Evolutionary conservation across 352 stramenopile species (phyloP).

Genomic region (Pythium brachiatum): DNA sequence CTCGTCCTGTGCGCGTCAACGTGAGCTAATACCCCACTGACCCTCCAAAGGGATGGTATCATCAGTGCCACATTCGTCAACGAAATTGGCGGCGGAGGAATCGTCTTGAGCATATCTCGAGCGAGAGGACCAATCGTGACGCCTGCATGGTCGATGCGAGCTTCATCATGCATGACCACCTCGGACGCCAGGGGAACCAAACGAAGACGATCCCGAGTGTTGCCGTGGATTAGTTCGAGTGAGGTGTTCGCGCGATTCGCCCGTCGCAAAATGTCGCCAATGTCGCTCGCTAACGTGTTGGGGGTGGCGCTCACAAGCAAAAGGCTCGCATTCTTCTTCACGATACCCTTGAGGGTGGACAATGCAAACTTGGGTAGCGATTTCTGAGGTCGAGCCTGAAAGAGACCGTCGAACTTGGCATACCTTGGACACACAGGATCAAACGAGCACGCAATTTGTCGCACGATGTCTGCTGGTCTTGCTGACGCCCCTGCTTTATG

Average conservation of each 20-base stretch:
- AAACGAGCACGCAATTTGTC: background rate
- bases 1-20: background rate
- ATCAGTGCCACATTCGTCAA: slow-evolving; percentile 15
- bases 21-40: background rate
- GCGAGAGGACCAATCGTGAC: background rate
- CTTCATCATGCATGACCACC: background rate
- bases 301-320: background rate
- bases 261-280: slow-evolving; percentile 2
- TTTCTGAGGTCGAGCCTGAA: background rate
- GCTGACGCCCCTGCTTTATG: background rate
- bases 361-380: background rate
- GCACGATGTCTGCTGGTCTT: background rate
- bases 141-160: too few relatives aligned
- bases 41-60: slow-evolving; percentile 19
- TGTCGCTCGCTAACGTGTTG: background rate
- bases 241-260: background rate
- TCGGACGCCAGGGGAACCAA: slow-evolving; percentile 1
- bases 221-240: background rate
- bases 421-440: background rate
- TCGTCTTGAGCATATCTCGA: background rate
- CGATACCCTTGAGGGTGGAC: slow-evolving; percentile 6
- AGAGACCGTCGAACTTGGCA: slow-evolving; percentile 13
- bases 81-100: slow-evolving; percentile 5
- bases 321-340: slow-evolving; percentile 20
- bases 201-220: background rate